Conservation (phyloP, 73 alveolate species). For the Paramecium biaurelia region DNA sequence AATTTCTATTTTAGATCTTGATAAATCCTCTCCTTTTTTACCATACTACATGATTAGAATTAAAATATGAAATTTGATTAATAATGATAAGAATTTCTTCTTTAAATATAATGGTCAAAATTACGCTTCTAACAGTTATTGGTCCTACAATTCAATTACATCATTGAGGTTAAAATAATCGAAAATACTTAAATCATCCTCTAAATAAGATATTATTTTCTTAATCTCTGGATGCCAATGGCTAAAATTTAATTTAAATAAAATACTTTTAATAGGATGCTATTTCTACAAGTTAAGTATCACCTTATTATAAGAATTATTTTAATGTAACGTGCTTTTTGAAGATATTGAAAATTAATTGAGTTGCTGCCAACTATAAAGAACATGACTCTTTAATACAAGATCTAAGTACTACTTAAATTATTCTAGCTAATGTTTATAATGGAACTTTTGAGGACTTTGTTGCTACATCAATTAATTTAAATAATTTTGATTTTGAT, state of each 20-base stretch:
- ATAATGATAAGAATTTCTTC: not conserved
- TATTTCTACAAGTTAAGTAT: not conserved
- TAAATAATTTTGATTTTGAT: not conserved
- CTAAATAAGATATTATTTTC: not conserved
- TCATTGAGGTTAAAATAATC: conserved; percentile 25
- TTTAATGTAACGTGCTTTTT: not conserved
- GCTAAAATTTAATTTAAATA: not conserved
- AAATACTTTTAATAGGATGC: not conserved
- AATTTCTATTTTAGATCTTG: not conserved
- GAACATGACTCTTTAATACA: not conserved
- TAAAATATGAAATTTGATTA: not conserved
- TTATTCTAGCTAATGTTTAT: not conserved
- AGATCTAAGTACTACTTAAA: not conserved
- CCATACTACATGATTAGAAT: not conserved
- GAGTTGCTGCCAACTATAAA: not conserved
- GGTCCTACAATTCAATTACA: not conserved
- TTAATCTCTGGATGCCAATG: conserved; percentile 40
- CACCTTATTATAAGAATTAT: not conserved
- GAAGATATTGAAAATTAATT: not conserved
- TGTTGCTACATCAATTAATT: conserved; percentile 1
- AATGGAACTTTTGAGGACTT: not conserved
- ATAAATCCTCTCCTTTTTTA: not conserved
- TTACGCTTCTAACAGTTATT: conserved; percentile 11
- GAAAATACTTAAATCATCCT: conserved; percentile 11
- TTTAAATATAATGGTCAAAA: not conserved